Evolutionary conservation across 2,329 filamentous ascomycete genomes (phyloP).

Genomic region (Curvularia sp.): DNA sequence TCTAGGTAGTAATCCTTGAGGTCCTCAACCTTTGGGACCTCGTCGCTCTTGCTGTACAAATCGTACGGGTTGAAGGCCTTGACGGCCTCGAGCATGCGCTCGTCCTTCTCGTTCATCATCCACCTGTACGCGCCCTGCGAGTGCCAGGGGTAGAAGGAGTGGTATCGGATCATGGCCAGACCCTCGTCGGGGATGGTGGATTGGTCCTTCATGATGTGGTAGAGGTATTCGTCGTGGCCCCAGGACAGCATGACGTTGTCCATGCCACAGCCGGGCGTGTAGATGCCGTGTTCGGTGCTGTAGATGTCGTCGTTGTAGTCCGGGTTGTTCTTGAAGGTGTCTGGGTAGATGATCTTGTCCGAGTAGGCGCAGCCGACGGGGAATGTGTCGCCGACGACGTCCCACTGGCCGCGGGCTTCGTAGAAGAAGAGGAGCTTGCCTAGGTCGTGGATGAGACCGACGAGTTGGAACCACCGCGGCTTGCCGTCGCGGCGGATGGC

Average conservation of each 20-base stretch:
- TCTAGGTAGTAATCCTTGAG: slow-evolving; percentile 66
- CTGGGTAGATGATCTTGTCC: slow-evolving; percentile 78
- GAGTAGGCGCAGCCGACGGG: slow-evolving; percentile 79
- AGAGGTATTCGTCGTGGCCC: slow-evolving; percentile 89
- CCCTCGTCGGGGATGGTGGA: slow-evolving; percentile 79
- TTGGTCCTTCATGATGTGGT: slow-evolving; percentile 86
- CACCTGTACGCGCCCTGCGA: slow-evolving; percentile 78
- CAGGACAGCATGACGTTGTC: slow-evolving; percentile 90
- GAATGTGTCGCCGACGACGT: slow-evolving; percentile 88
- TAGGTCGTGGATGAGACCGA: slow-evolving; percentile 78
- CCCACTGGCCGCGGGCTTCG: slow-evolving; percentile 88
- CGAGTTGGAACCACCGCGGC: slow-evolving; percentile 82
- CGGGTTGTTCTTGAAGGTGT: slow-evolving; percentile 78
- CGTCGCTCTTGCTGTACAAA: slow-evolving; percentile 89
- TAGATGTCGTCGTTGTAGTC: slow-evolving; percentile 76
- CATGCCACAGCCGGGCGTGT: slow-evolving; percentile 77
- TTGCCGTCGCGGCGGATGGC: slow-evolving; percentile 86
- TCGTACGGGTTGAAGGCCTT: slow-evolving; percentile 91
- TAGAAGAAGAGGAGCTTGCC: slow-evolving; percentile 84
- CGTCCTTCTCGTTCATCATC: slow-evolving; percentile 84
- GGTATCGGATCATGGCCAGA: slow-evolving; percentile 91
- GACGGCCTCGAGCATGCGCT: slow-evolving; percentile 80
- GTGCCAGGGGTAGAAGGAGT: slow-evolving; percentile 94
- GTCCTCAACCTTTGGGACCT: slow-evolving; percentile 75
- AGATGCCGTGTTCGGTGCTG: slow-evolving; percentile 79